These are phyloP conservation scores for Zostera marina DNA, from an alignment of 116 monocot genomes.

Conservation along the genomic window DNA sequence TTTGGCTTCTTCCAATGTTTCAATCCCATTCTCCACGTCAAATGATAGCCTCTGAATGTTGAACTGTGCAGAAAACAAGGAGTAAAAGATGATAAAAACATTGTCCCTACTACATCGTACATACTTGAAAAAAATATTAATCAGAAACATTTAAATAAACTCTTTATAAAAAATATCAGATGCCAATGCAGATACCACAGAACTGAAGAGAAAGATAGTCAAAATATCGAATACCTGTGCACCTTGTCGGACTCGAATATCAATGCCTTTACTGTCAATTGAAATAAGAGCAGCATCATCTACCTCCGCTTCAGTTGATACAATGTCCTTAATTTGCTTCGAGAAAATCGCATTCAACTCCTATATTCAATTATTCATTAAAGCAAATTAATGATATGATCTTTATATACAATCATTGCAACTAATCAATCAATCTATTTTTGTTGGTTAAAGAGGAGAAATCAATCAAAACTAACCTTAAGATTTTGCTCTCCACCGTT, in stretches of 20 bases:
- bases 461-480: conserved; percentile 32
- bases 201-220: not conserved
- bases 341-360: conserved; percentile 89
- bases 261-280: conserved; percentile 84
- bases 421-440: not conserved
- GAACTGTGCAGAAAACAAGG: conserved; percentile 6
- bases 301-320: conserved; percentile 62
- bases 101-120: too few relatives aligned
- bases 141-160: too few relatives aligned
- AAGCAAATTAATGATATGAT: not conserved
- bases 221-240: conserved; percentile 73
- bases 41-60: conserved; percentile 19
- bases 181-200: not conserved
- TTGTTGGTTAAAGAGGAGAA: not conserved
- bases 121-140: too few relatives aligned
- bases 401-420: not conserved
- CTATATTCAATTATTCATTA: conserved; percentile 7
- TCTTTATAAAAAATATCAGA: not conserved
- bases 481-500: conserved; percentile 82
- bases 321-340: conserved; percentile 57
- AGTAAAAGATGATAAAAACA: not conserved
- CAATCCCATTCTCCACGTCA: conserved; percentile 10
- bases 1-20: conserved; percentile 20
- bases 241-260: conserved; percentile 83
- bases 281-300: conserved; percentile 97